phyloP scores from a whole-genome alignment of 805 yeast species.

The Blastobotrys attinorum region DNA sequence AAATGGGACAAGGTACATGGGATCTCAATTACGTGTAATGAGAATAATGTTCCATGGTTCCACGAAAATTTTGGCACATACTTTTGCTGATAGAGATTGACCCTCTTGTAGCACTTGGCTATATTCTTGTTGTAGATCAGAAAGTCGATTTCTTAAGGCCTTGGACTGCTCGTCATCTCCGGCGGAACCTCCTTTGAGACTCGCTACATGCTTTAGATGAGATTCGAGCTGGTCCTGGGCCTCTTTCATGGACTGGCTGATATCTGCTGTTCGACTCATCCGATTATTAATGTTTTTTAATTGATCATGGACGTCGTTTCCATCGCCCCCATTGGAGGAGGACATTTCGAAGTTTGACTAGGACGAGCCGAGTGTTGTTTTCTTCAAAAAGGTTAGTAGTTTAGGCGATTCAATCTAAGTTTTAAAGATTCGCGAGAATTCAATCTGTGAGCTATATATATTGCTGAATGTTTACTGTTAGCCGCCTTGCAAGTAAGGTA shows the following conservation, averaged over 20 bases:
- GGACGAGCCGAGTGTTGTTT: conserved; percentile 1
- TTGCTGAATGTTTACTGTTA: too few species aligned
- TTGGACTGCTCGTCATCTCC: neutral
- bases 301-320: conserved; percentile 3
- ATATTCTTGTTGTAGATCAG: conserved; percentile 7
- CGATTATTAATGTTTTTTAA: conserved; percentile 2
- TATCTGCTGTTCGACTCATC: conserved; percentile 5
- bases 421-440: too few species aligned
- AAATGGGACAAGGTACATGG: too few species aligned
- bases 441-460: too few species aligned
- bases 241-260: conserved; percentile 5
- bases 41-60: too few species aligned
- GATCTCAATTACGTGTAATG: too few species aligned
- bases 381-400: too few species aligned
- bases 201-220: neutral
- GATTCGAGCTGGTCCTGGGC: conserved; percentile 6
- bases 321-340: neutral
- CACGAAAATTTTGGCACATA: too few species aligned
- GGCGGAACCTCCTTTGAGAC: neutral
- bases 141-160: conserved; percentile 3
- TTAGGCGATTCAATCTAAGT: too few species aligned
- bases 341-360: neutral
- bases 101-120: conserved; percentile 6
- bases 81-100: neutral
- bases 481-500: too few species aligned